phyloP scores from a whole-genome alignment of 345 rosid species.

The Nasturtium officinale region DNA sequence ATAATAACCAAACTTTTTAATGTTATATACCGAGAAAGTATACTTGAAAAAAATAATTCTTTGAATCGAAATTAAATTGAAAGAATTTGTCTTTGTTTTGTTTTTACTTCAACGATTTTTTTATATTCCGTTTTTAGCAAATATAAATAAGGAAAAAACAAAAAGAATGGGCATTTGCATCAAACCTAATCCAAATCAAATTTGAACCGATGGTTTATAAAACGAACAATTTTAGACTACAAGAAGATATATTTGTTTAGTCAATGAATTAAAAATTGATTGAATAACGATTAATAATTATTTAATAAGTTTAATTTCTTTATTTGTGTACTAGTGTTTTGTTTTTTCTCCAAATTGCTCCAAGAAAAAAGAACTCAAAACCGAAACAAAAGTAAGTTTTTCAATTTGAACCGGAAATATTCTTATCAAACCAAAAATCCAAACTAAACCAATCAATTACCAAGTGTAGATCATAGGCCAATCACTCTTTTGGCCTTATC shows the following conservation, averaged over 20 bases:
- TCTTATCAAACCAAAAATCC: neutral
- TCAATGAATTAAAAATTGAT: neutral
- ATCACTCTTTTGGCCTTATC: slow-evolving; percentile 43
- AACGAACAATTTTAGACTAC: neutral
- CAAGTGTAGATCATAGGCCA: slow-evolving; percentile 10
- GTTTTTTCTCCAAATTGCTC: neutral
- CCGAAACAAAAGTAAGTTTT: neutral
- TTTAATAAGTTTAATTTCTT: neutral
- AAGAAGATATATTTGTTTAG: neutral
- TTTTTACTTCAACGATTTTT: neutral
- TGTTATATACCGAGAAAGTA: slow-evolving; percentile 4
- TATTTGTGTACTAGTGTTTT: neutral
- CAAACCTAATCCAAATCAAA: neutral
- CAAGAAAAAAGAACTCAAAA: neutral
- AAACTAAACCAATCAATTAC: neutral
- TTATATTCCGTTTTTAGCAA: neutral
- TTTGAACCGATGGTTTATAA: neutral
- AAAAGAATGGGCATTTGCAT: neutral
- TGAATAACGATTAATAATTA: neutral
- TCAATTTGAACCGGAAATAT: neutral
- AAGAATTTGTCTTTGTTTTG: neutral
- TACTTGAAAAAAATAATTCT: neutral
- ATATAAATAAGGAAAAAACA: neutral
- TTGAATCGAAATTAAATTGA: neutral
- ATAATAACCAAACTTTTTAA: neutral